Conservation (phyloP, 108 stramenopile genomes). For the Schizochytrium sp. region DNA sequence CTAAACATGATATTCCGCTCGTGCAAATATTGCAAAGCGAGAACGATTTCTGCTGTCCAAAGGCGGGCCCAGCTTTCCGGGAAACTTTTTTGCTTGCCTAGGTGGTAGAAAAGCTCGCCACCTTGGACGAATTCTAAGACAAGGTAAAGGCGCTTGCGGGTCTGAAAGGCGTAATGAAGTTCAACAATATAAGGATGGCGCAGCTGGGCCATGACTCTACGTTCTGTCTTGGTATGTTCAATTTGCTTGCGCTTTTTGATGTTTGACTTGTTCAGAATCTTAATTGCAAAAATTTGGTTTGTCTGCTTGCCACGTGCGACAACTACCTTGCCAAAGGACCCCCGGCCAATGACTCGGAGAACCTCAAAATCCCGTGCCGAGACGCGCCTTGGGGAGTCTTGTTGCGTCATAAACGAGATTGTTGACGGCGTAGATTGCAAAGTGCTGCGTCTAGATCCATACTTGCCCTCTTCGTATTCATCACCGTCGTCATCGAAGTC, state of each 20-base stretch:
- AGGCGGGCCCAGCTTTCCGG: constrained; percentile 63
- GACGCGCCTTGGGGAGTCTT: neutral
- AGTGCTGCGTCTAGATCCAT: neutral
- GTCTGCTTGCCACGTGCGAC: constrained; percentile 64
- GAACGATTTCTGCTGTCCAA: constrained; percentile 74
- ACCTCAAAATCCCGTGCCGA: constrained; percentile 62
- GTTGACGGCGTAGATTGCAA: neutral
- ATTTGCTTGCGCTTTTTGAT: constrained; percentile 71
- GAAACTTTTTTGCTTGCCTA: constrained; percentile 63
- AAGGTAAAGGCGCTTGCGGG: constrained; percentile 70
- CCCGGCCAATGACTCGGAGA: constrained; percentile 71
- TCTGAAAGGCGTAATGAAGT: constrained; percentile 75
- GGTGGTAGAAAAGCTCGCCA: constrained; percentile 75
- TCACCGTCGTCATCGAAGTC: neutral
- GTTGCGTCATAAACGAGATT: neutral
- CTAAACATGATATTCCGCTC: constrained; percentile 70
- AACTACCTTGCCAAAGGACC: constrained; percentile 75
- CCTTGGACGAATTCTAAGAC: constrained; percentile 77
- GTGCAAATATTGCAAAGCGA: constrained; percentile 74
- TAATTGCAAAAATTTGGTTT: constrained; percentile 70
- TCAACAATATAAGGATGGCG: constrained; percentile 76
- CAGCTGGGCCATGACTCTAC: constrained; percentile 71
- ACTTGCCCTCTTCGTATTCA: neutral
- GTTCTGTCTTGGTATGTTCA: constrained; percentile 75
- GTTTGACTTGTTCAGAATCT: constrained; percentile 73